Conservation (phyloP, 768 basidiomycete genomes). For the Leccinum subgranulosum region DNA sequence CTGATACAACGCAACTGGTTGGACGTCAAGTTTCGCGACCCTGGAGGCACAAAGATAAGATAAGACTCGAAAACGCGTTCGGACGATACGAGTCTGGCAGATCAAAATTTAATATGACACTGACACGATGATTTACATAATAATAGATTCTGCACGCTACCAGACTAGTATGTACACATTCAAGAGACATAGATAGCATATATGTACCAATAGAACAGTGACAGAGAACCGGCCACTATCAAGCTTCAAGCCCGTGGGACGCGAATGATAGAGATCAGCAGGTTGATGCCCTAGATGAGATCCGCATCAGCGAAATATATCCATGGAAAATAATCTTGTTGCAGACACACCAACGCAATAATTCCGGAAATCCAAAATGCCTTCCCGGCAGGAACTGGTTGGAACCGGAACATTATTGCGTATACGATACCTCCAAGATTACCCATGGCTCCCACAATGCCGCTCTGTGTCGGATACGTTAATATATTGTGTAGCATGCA, state of each 20-base stretch:
- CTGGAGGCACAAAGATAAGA: neutral
- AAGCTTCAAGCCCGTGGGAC: conserved; percentile 7
- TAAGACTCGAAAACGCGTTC: neutral
- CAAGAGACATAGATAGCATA: neutral
- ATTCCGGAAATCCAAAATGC: conserved; percentile 48
- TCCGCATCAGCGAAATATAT: neutral
- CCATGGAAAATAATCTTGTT: neutral
- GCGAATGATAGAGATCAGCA: conserved; percentile 6
- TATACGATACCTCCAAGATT: conserved; percentile 47
- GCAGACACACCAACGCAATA: conserved; percentile 33
- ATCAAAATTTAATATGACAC: neutral
- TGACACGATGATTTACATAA: neutral
- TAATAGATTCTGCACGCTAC: neutral
- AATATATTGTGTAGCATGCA: neutral
- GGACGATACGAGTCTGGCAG: neutral
- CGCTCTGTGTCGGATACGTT: conserved; percentile 20
- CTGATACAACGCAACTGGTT: neutral
- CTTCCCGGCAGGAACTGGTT: conserved; percentile 36
- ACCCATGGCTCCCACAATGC: conserved; percentile 39
- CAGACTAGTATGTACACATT: neutral
- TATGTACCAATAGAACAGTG: neutral
- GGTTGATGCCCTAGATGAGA: conserved; percentile 3
- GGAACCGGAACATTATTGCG: conserved; percentile 48
- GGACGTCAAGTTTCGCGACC: neutral
- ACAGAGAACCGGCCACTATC: neutral